Conservation (phyloP, 2,329 filamentous ascomycete genomes). For the Botryotinia narcissicola region DNA sequence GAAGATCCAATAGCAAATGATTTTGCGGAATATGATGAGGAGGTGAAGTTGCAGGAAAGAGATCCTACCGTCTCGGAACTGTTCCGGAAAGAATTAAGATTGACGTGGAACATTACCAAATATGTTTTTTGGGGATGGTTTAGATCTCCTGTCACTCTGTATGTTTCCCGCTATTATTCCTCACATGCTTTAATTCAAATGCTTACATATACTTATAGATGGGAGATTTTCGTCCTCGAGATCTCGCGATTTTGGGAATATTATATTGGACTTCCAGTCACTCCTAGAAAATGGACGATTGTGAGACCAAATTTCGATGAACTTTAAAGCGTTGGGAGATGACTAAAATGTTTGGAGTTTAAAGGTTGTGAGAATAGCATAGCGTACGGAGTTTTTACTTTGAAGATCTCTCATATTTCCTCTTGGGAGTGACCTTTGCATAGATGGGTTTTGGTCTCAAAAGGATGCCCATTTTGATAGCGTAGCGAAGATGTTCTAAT, state of each 20-base stretch:
- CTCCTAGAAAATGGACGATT: constrained; percentile 52
- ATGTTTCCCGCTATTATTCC: constrained; percentile 42
- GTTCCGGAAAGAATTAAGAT: constrained; percentile 60
- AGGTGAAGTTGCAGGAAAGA: constrained; percentile 35
- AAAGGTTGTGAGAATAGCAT: constrained; percentile 3
- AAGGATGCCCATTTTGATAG: background rate
- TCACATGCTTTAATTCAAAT: background rate
- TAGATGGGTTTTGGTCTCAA: background rate
- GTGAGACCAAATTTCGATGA: constrained; percentile 41
- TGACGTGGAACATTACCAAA: constrained; percentile 61
- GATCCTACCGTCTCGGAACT: constrained; percentile 50
- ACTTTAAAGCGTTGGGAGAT: constrained; percentile 34
- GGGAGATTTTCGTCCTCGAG: constrained; percentile 53
- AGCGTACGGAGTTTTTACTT: constrained; percentile 19
- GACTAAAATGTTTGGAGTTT: background rate
- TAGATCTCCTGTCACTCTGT: constrained; percentile 65
- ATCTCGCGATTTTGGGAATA: constrained; percentile 55
- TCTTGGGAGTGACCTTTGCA: background rate
- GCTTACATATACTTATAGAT: constrained; percentile 40
- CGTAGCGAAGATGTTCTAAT: background rate
- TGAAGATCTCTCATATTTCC: background rate
- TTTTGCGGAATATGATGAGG: constrained; percentile 42
- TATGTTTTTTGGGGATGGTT: constrained; percentile 71
- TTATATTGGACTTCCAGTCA: constrained; percentile 61
- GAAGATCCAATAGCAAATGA: constrained; percentile 43